These are phyloP conservation scores for Circinella minor DNA, from an alignment of 371 early-diverging fungal species.

Conservation along the genomic window DNA sequence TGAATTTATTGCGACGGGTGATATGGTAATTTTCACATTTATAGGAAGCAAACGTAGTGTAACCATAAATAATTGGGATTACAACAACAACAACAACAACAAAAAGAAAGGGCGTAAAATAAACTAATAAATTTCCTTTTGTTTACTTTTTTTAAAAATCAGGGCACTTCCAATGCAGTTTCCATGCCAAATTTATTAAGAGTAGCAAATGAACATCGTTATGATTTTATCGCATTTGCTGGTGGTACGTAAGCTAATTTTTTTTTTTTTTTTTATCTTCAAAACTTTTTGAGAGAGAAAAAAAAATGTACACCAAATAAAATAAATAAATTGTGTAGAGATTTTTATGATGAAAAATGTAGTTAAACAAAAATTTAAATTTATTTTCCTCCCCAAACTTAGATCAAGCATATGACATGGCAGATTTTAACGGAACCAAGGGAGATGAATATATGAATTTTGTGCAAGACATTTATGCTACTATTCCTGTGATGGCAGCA, in stretches of 20 bases:
- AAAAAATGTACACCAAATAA: not conserved
- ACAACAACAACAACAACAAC: not conserved
- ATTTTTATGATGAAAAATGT: too few relatives aligned
- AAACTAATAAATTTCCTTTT: not conserved
- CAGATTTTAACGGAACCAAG: constrained; percentile 32
- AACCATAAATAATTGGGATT: not conserved
- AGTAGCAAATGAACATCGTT: constrained; percentile 27
- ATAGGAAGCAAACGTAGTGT: not conserved
- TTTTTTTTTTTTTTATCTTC: too few relatives aligned
- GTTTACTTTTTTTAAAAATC: not conserved
- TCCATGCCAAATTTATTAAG: constrained; percentile 29
- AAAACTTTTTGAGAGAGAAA: too few relatives aligned
- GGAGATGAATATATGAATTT: constrained; percentile 37
- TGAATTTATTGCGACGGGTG: constrained; percentile 35
- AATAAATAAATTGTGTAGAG: too few relatives aligned
- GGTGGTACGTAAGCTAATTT: constrained; percentile 21
- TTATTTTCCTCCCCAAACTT: too few relatives aligned
- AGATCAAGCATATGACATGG: constrained; percentile 33
- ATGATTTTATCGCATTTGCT: constrained; percentile 39
- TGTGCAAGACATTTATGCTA: constrained; percentile 29
- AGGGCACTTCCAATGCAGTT: constrained; percentile 39
- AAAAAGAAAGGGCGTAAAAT: too few relatives aligned
- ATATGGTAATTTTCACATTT: constrained; percentile 23
- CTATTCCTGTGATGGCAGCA: constrained; percentile 26
- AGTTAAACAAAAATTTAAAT: too few relatives aligned